These are phyloP conservation scores for Penicillium lagena DNA, from an alignment of 495 filamentous ascomycete genomes.

Conservation along the genomic window DNA sequence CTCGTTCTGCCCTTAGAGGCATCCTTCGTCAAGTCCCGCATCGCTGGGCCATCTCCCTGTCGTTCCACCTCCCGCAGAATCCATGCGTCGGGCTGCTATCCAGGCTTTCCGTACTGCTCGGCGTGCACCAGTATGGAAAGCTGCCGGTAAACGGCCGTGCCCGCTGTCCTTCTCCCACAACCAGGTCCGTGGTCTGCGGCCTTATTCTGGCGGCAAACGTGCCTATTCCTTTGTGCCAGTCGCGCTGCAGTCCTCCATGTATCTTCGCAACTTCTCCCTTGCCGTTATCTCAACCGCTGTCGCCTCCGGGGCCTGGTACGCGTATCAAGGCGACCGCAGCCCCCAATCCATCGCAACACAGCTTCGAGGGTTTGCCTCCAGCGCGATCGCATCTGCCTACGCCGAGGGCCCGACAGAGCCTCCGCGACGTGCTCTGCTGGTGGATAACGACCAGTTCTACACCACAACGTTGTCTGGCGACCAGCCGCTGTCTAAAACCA, in stretches of 20 bases:
- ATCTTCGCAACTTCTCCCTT: slow-evolving; percentile 56
- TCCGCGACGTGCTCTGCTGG: slow-evolving; percentile 50
- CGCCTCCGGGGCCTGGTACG: slow-evolving; percentile 61
- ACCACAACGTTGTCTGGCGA: slow-evolving; percentile 74
- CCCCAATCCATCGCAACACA: slow-evolving; percentile 18
- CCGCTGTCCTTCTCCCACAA: slow-evolving; percentile 36
- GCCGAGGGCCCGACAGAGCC: slow-evolving; percentile 24
- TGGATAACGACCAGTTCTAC: slow-evolving; percentile 79
- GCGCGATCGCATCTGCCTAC: slow-evolving; percentile 19
- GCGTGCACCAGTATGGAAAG: slow-evolving; percentile 48
- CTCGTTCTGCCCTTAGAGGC: too few species aligned
- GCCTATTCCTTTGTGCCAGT: slow-evolving; percentile 23
- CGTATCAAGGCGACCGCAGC: slow-evolving; percentile 41
- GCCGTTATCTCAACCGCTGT: slow-evolving; percentile 56
- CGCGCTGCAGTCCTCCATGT: slow-evolving; percentile 52
- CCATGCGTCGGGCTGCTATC: slow-evolving; percentile 61
- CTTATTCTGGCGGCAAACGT: slow-evolving; percentile 33
- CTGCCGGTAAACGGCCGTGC: slow-evolving; percentile 38
- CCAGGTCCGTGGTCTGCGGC: slow-evolving; percentile 40
- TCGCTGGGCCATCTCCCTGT: slow-evolving; percentile 2
- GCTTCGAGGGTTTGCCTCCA: slow-evolving; percentile 23
- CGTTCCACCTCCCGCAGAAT: slow-evolving; percentile 1
- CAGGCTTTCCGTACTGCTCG: slow-evolving; percentile 58
- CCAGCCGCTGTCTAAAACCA: slow-evolving; percentile 78
- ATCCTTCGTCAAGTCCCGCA: slow-evolving; percentile 1